Base-by-base conservation (phyloP, 768 basidiomycete genomes). In the Ramaria rubella region DNA sequence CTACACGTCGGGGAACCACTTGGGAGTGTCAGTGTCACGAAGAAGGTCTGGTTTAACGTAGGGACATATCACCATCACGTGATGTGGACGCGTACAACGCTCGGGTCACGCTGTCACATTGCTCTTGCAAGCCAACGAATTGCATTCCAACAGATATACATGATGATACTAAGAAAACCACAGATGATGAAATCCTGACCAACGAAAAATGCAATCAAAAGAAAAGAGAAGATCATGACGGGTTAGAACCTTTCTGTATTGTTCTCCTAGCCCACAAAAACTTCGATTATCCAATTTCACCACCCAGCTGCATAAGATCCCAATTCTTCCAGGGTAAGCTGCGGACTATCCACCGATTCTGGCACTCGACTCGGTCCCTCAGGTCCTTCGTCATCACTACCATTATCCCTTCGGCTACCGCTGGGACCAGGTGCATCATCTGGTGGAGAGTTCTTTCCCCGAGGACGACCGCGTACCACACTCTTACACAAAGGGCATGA, bases 401-500 rank as follows among this genome's bases (percentile, higher is more conserved):
- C 57, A 33, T 51, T 52, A 55, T 60, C 59, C 51, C 52, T 30
- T 50, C 52, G 44, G n/a, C 44, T 53, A 44, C 55, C 21, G 26
- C 33, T 43, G 2, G 55, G 50, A n/a, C 49, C 45, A 38, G 49
- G 24, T 24, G 49, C 23, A 50, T 36, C 38, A 38, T 52, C 36
- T 5, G 46, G 51, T 23, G 23, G 46, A 44, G 49, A 56, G 27
- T 48, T 49, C 45, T 56, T 26, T 19, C 43, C 55, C 31, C 44
- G 44, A 11, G 26, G 27, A 6, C 42, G 49, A 8, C 55, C 46
- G 63, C 65, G 59, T 27, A 50, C 60, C 1, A 89, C 84, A 26
- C 77, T 70, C 61, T 82, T 80, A 40, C 89, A 92, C 1, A 91
- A 86, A 14, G 89, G 90, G 60, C 90, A 92, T 0, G 87, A 90